These are phyloP conservation scores for Trebouxia sp. DNA, from an alignment of 139 green algal genomes.

Conservation along the genomic window DNA sequence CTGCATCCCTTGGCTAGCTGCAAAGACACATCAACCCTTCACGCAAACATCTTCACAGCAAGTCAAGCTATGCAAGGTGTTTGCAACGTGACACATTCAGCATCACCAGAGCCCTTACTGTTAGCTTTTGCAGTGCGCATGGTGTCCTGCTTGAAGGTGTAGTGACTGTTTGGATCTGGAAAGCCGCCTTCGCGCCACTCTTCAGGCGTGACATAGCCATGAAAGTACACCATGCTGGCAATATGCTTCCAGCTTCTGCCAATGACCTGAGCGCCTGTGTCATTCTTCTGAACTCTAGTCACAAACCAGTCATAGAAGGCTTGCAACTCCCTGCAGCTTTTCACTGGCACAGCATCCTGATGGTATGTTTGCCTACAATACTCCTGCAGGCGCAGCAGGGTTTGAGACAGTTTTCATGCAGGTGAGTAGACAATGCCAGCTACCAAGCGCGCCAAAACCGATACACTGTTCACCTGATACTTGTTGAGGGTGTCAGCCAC, in stretches of 20 bases:
- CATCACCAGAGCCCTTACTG: background rate
- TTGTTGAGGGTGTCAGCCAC: background rate
- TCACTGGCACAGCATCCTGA: background rate
- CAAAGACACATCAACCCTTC: no score
- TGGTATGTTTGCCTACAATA: background rate
- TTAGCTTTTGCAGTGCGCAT: background rate
- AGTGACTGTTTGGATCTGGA: background rate
- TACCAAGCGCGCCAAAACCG: no score
- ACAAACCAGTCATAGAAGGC: conserved; percentile 12
- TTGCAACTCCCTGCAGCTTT: background rate
- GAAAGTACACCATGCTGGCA: conserved; percentile 8
- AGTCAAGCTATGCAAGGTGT: no score
- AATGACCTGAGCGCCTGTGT: background rate
- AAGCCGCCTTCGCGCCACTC: background rate
- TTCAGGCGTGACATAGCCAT: conserved; percentile 2
- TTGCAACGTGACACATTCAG: no score
- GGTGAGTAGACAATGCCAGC: no score
- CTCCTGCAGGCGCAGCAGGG: background rate
- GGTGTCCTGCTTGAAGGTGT: conserved; percentile 4
- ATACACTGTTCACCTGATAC: background rate
- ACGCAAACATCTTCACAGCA: no score
- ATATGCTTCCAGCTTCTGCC: conserved; percentile 13
- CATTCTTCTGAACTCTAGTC: background rate
- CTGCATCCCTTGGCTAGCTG: no score
- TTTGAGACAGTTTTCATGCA: no score